Percentiles rank a stretch among this genome's conserved stretches.
phyloP scores from a whole-genome alignment of 176 grass and related monocot species.

The sorghum (Sorghum bicolor) region DNA sequence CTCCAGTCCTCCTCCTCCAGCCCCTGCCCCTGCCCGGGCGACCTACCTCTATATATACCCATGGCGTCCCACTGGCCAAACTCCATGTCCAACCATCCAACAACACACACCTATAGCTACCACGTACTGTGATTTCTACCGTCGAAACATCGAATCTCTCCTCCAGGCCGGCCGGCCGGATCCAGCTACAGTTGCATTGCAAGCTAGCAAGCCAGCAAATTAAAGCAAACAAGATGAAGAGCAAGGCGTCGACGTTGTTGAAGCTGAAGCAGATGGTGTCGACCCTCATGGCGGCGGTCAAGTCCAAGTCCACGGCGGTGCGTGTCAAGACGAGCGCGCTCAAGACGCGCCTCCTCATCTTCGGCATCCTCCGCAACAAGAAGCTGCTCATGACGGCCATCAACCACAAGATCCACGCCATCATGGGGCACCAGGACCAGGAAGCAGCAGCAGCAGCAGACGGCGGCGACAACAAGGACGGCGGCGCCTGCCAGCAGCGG shows the following conservation, averaged over 20 bases:
- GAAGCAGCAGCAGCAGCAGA: no score
- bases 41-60: conserved; percentile 41
- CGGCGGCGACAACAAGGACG: background rate
- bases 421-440: conserved; percentile 56
- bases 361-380: conserved; percentile 69
- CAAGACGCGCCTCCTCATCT: conserved; percentile 72
- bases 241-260: conserved; percentile 65
- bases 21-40: background rate
- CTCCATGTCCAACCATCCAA: conserved; percentile 65
- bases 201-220: background rate
- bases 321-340: conserved; percentile 72
- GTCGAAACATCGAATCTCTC: background rate
- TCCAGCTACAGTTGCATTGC: background rate
- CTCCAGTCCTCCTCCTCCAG: background rate
- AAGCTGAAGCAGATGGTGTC: conserved; percentile 78
- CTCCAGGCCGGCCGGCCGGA: no score
- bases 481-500: background rate
- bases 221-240: conserved; percentile 57
- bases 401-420: conserved; percentile 86
- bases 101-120: background rate
- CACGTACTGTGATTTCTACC: background rate
- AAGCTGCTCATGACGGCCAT: conserved; percentile 66
- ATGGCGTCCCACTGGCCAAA: conserved; percentile 41
- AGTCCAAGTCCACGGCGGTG: conserved; percentile 69
- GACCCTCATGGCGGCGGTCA: conserved; percentile 51